A percentile compares a stretch with the other conserved stretches of the same genome.
Evolutionary conservation across 1,284 basidiomycete genomes (phyloP).

Genomic region (Ustilago sp.): DNA sequence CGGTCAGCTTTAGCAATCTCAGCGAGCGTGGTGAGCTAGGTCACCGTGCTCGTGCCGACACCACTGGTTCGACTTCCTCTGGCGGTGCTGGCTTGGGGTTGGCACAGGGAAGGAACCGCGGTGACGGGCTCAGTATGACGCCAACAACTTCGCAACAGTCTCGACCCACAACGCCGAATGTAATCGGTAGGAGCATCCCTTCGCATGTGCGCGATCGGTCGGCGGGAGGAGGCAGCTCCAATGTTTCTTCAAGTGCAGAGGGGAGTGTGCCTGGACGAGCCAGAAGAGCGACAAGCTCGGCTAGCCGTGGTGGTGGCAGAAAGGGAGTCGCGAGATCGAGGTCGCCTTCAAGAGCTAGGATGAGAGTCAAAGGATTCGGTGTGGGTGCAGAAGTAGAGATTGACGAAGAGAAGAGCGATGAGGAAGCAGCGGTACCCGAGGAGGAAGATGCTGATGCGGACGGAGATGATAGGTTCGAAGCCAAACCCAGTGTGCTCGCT

Average conservation of each 20-base stretch:
- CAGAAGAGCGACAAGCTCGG: slow-evolving; percentile 25
- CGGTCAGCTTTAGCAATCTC: slow-evolving; percentile 49
- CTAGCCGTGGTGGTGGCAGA: slow-evolving; percentile 7
- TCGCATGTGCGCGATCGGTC: slow-evolving; percentile 28
- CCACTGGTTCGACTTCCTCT: slow-evolving; percentile 23
- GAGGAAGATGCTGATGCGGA: slow-evolving; percentile 70
- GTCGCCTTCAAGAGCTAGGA: slow-evolving; percentile 37
- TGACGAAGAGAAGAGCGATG: slow-evolving; percentile 46
- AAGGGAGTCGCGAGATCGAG: slow-evolving; percentile 21
- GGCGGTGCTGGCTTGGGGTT: background rate
- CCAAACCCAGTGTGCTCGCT: background rate
- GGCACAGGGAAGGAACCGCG: slow-evolving; percentile 6
- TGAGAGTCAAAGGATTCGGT: slow-evolving; percentile 52
- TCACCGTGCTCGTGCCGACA: slow-evolving; percentile 39
- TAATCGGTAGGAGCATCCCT: slow-evolving; percentile 20
- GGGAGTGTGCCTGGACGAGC: slow-evolving; percentile 34
- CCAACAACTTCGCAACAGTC: slow-evolving; percentile 29
- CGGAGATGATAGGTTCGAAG: background rate
- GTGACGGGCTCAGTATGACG: slow-evolving; percentile 42
- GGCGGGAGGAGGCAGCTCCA: slow-evolving; percentile 12
- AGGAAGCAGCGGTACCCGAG: slow-evolving; percentile 69
- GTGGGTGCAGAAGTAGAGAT: slow-evolving; percentile 54
- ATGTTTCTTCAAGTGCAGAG: slow-evolving; percentile 32
- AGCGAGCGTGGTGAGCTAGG: slow-evolving; percentile 22
- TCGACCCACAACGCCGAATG: slow-evolving; percentile 34